A percentile compares a stretch with the other conserved stretches of the same genome.
Conservation (phyloP, 164 flowering plant genomes). For the Vitis rupestris region DNA sequence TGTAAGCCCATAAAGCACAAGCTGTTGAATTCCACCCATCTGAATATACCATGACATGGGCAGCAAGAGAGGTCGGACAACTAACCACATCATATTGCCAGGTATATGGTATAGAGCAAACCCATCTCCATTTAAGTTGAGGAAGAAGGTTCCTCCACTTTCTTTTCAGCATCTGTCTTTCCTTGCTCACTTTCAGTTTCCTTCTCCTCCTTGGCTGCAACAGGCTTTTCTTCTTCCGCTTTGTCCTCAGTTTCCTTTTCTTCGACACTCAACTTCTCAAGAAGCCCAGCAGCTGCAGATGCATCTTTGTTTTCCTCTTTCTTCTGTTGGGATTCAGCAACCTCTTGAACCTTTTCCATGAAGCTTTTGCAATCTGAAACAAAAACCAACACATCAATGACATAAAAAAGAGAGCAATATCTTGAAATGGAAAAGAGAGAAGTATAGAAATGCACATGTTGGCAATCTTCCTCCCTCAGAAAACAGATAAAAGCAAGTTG, state of each 20-base stretch:
- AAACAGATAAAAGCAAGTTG: too few relatives aligned
- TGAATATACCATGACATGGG: conserved; percentile 1
- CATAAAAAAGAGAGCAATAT: background rate
- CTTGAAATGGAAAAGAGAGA: background rate
- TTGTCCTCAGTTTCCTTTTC: conserved; percentile 37
- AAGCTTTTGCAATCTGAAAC: conserved; percentile 46
- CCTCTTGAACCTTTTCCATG: conserved; percentile 49
- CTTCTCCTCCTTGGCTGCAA: conserved; percentile 16
- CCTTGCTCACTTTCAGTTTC: conserved; percentile 9
- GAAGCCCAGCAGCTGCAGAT: conserved; percentile 45
- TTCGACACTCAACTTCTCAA: conserved; percentile 51
- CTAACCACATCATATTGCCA: conserved; percentile 7
- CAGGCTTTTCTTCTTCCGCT: conserved; percentile 25
- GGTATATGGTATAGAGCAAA: conserved; percentile 1
- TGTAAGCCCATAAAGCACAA: conserved; percentile 9
- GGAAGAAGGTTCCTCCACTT: conserved; percentile 22
- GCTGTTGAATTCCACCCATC: background rate
- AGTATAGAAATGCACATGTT: too few relatives aligned
- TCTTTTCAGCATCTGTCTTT: conserved; percentile 17
- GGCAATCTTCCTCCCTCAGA: too few relatives aligned
- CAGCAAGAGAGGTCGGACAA: conserved; percentile 4
- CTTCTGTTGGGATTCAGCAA: conserved; percentile 42
- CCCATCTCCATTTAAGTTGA: conserved; percentile 15
- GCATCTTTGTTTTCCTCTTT: conserved; percentile 44
- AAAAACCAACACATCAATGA: conserved; percentile 1